A percentile compares a stretch with the other conserved stretches of the same genome.
Evolutionary conservation across 345 rosid species (phyloP).

Genomic region (Aurinia saxatilis): DNA sequence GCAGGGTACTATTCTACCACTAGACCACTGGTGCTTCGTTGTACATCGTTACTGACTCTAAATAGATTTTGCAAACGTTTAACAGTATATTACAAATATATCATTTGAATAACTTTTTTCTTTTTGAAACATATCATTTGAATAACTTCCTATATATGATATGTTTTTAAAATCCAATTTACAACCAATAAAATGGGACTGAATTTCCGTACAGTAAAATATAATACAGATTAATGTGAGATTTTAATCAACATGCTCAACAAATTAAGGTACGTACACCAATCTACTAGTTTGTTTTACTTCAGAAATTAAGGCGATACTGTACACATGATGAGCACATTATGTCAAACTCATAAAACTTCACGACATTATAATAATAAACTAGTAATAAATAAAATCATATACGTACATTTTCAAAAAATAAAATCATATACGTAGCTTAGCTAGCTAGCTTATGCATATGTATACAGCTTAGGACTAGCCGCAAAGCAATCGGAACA

Average conservation of each 20-base stretch:
- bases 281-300: neutral
- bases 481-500: conserved; percentile 20
- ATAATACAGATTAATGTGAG: neutral
- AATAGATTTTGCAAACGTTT: too few relatives aligned
- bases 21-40: conserved; percentile 64
- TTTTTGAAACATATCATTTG: too few relatives aligned
- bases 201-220: neutral
- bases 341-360: conserved; percentile 3
- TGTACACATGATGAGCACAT: conserved; percentile 20
- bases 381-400: neutral
- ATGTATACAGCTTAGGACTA: neutral
- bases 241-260: neutral
- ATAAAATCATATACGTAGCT: neutral
- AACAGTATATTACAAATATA: too few relatives aligned
- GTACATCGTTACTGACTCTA: too few relatives aligned
- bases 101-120: too few relatives aligned
- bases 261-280: neutral
- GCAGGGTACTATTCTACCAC: conserved; percentile 84
- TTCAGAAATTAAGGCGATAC: neutral
- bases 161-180: too few relatives aligned
- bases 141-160: too few relatives aligned
- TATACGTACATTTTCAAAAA: too few relatives aligned
- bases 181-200: neutral
- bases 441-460: neutral
- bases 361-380: neutral